Conservation (phyloP, 768 basidiomycete species). For the Cystoderma amianthinum region DNA sequence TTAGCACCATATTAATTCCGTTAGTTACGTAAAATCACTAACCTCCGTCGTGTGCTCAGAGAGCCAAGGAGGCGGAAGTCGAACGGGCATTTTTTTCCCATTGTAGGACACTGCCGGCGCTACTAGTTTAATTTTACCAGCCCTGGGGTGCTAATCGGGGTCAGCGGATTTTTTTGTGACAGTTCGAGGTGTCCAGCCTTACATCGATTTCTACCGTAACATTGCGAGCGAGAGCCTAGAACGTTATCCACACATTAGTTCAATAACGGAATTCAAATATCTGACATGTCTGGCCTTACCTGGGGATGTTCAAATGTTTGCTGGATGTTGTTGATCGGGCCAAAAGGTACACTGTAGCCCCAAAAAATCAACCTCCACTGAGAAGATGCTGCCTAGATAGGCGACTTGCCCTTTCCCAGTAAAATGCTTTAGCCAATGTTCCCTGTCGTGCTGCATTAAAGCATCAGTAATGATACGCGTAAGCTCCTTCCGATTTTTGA, state of each 20-base stretch:
- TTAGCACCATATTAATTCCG: background rate
- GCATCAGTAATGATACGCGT: constrained; percentile 58
- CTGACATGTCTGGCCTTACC: constrained; percentile 17
- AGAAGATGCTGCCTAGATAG: background rate
- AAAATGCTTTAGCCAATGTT: constrained; percentile 71
- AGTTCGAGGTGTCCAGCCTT: constrained; percentile 30
- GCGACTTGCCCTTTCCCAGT: constrained; percentile 67
- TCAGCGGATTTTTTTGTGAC: constrained; percentile 15
- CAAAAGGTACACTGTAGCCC: constrained; percentile 62
- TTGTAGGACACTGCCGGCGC: constrained; percentile 80
- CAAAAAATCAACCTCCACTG: background rate
- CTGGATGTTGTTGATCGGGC: constrained; percentile 87
- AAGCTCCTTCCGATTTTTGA: constrained; percentile 67
- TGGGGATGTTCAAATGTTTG: constrained; percentile 89
- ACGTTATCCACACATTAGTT: constrained; percentile 5
- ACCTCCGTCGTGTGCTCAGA: constrained; percentile 82
- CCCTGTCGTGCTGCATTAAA: constrained; percentile 50
- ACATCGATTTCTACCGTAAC: constrained; percentile 78
- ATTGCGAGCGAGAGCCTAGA: constrained; percentile 66
- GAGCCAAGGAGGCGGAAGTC: constrained; percentile 78
- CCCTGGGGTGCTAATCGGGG: constrained; percentile 53
- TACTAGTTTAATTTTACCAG: constrained; percentile 72
- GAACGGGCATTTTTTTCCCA: constrained; percentile 68
- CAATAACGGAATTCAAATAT: constrained; percentile 2
- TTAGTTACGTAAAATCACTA: constrained; percentile 5